Percentiles rank a stretch among this genome's conserved stretches.
Conservation (phyloP, 2,329 filamentous ascomycete species). For the Pseudogymnoascus sp. region DNA sequence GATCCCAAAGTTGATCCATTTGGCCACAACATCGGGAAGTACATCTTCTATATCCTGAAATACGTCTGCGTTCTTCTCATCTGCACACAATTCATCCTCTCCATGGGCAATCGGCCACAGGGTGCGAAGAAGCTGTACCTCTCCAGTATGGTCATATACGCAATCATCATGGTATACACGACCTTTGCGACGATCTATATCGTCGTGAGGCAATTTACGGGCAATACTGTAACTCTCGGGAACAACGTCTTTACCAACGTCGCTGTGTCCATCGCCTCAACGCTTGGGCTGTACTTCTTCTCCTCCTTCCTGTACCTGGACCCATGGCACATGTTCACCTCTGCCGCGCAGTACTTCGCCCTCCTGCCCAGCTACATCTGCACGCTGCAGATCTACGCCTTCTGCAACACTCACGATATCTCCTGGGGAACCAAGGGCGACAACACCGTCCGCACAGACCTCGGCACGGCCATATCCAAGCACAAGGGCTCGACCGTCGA, state of each 20-base stretch:
- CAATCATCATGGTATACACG: slow-evolving; percentile 92
- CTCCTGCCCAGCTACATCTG: slow-evolving; percentile 92
- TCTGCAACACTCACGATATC: slow-evolving; percentile 98
- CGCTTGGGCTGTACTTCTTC: slow-evolving; percentile 87
- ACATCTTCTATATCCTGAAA: slow-evolving; percentile 78
- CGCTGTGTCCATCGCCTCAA: slow-evolving; percentile 81
- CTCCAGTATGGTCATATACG: slow-evolving; percentile 79
- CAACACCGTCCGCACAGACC: slow-evolving; percentile 87
- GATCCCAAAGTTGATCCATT: slow-evolving; percentile 81
- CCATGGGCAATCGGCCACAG: slow-evolving; percentile 91
- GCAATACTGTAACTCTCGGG: slow-evolving; percentile 50
- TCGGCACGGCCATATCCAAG: slow-evolving; percentile 74
- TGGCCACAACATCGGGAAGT: slow-evolving; percentile 71
- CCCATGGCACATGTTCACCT: slow-evolving; percentile 98
- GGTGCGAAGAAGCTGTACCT: slow-evolving; percentile 89
- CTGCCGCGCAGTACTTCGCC: slow-evolving; percentile 81
- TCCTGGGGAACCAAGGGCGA: slow-evolving; percentile 99
- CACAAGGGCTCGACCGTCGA: slow-evolving; percentile 71
- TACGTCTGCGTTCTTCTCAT: slow-evolving; percentile 84
- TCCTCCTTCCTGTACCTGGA: slow-evolving; percentile 96
- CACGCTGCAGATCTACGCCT: slow-evolving; percentile 94
- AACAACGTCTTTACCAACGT: slow-evolving; percentile 93
- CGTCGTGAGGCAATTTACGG: slow-evolving; percentile 66
- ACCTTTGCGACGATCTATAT: slow-evolving; percentile 85
- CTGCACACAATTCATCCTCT: slow-evolving; percentile 90